Evolutionary conservation across 2,329 filamentous ascomycete genomes (phyloP).

Genomic region (Epicoccum nigrum): DNA sequence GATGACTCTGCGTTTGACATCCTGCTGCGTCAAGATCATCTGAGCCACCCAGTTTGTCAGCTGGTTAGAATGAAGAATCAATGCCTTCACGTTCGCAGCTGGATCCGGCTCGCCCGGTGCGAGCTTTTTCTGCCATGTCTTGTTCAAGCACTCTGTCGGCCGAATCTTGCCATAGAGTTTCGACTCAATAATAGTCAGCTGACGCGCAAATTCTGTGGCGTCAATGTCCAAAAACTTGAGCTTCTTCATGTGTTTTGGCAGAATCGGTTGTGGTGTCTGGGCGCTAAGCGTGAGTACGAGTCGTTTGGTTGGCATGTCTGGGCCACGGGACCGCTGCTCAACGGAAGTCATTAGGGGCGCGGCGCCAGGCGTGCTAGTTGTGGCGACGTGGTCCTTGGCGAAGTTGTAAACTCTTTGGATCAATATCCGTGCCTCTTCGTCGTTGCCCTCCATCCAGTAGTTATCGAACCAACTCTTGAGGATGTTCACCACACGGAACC

Average conservation of each 20-base stretch:
- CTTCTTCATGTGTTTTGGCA: conserved; percentile 99
- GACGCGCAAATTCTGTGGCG: conserved; percentile 92
- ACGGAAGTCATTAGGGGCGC: conserved; percentile 83
- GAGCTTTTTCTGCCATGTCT: conserved; percentile 98
- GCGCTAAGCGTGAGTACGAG: conserved; percentile 86
- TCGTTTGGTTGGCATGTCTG: conserved; percentile 83
- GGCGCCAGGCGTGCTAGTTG: conserved; percentile 89
- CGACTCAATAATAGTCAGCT: conserved; percentile 96
- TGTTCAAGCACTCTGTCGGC: conserved; percentile 93
- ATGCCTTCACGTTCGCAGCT: conserved; percentile 90
- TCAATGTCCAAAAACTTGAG: conserved; percentile 98
- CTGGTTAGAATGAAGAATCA: conserved; percentile 97
- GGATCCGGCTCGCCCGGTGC: conserved; percentile 80
- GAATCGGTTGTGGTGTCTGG: conserved; percentile 83
- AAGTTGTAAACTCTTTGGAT: conserved; percentile 90
- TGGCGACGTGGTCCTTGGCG: conserved; percentile 88
- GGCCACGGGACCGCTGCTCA: conserved; percentile 85
- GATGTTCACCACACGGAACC: conserved; percentile 96
- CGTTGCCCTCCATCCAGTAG: conserved; percentile 97
- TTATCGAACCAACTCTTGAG: conserved; percentile 98
- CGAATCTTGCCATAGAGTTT: conserved; percentile 94
- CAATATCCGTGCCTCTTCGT: conserved; percentile 80
- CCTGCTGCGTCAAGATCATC: conserved; percentile 94
- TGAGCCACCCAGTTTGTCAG: conserved; percentile 99
- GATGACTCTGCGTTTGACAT: conserved; percentile 93